Evolutionary conservation across 306 rosid genomes (phyloP), one percentile per base, ranked within the genome.

Genomic region (Acacia confusa): DNA sequence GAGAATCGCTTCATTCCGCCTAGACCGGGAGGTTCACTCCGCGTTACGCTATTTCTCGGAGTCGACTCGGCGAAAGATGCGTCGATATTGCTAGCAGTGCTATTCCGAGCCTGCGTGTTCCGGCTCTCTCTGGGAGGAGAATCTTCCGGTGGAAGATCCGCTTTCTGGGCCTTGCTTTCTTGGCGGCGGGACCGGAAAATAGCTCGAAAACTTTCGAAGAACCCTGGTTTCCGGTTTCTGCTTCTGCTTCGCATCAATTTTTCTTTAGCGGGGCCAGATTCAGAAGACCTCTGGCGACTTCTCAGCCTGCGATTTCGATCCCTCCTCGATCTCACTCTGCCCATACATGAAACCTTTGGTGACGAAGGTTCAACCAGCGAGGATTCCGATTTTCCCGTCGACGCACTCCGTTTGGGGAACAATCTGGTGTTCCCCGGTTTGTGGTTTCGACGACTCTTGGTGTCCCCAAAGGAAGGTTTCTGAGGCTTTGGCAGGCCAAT

Each of bases 321-420:
- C 7, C 92, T 82, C 86, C 84, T 95, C 13, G 99, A 95, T 88
- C 97, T 87, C 74, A 95, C 99, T 71, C 94, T 87, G 6, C 99
- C 99, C 79, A 95, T 95, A 58, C 99, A 95, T 0, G 99, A 95
- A 11, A 95, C 99, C 87, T 95, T 95, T 11, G 99, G 99, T 14
- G 99, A 95, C 9, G 94, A 84, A 9, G 99, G 99, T 65, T 95
- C 99, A 48, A 82, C 36, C 79, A 90, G 41, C 27, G 83, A 20
- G 7, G 87, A 34, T 28, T 84, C 96, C 6, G 96, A 85, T 86
- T 92, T 93, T 6, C 89, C 88, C 9, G 70, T 75, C 6, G 95
- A 93, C 24, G 82, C 88, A 25, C 86, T 79, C 14, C 95, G 88
- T 71, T 91, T 95, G 3, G 98, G 98, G 67, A 95, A 93, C 80